Evolutionary conservation across 345 rosid species (phyloP).

Genomic region (Turnera subulata): DNA sequence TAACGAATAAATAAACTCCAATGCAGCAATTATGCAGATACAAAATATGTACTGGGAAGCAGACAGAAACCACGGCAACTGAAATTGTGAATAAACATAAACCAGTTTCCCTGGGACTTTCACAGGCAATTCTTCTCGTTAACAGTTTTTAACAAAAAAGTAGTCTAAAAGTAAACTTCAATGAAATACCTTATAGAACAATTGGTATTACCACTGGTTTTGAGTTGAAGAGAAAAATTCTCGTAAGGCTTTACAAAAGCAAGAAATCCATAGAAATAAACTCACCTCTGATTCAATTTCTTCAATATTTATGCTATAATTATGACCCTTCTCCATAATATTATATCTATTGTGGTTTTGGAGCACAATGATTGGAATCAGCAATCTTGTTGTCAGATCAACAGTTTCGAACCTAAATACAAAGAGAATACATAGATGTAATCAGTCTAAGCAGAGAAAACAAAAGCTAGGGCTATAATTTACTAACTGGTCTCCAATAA

Average conservation of each 20-base stretch:
- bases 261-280: slow-evolving; percentile 6
- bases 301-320: slow-evolving; percentile 76
- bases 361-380: slow-evolving; percentile 88
- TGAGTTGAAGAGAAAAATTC: too few relatives aligned
- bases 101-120: not conserved
- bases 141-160: too few relatives aligned
- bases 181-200: too few relatives aligned
- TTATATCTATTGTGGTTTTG: slow-evolving; percentile 96
- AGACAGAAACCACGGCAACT: not conserved
- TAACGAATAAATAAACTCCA: not conserved
- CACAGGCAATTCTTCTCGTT: not conserved
- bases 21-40: not conserved
- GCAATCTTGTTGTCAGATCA: slow-evolving; percentile 85
- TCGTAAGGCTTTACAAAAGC: not conserved
- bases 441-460: slow-evolving; percentile 10
- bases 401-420: slow-evolving; percentile 87
- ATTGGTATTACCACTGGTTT: too few relatives aligned
- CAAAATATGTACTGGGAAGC: not conserved
- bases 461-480: not conserved
- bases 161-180: too few relatives aligned
- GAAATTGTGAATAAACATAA: not conserved
- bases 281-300: slow-evolving; percentile 86
- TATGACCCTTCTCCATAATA: slow-evolving; percentile 80
- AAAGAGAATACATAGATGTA: slow-evolving; percentile 14
- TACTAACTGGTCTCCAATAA: too few relatives aligned